A percentile compares a stretch with the other conserved stretches of the same genome.
Evolutionary conservation across 2,329 filamentous ascomycete genomes (phyloP).

Genomic region (Septoria petroselini): DNA sequence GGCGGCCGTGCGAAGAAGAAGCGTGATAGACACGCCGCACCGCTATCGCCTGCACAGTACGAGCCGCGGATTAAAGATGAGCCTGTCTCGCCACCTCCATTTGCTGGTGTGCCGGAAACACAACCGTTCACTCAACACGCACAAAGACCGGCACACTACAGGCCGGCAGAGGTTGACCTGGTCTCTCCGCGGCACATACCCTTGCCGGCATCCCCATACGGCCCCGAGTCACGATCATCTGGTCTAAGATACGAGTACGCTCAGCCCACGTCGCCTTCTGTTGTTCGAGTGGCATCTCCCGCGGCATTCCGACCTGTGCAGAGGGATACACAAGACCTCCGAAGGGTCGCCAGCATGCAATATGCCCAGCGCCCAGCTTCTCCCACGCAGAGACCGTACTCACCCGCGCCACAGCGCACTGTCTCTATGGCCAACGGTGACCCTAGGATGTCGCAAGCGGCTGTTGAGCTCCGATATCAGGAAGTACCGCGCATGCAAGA

Average conservation of each 20-base stretch:
- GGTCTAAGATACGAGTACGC: slow-evolving; percentile 45
- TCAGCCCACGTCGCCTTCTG: slow-evolving; percentile 40
- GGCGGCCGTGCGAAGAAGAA: slow-evolving; percentile 27
- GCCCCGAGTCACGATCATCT: slow-evolving; percentile 38
- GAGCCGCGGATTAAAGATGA: slow-evolving; percentile 61
- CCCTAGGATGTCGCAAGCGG: slow-evolving; percentile 34
- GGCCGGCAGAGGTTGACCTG: slow-evolving; percentile 40
- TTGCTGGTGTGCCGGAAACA: slow-evolving; percentile 42
- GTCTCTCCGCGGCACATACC: slow-evolving; percentile 40
- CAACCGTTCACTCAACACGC: slow-evolving; percentile 37
- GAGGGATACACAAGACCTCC: slow-evolving; percentile 47
- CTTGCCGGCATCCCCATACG: slow-evolving; percentile 45
- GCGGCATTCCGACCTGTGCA: slow-evolving; percentile 38
- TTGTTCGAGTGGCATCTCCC: slow-evolving; percentile 41
- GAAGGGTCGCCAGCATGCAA: slow-evolving; percentile 49
- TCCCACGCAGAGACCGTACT: slow-evolving; percentile 41
- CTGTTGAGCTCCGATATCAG: slow-evolving; percentile 31
- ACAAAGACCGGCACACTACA: slow-evolving; percentile 40
- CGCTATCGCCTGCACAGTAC: slow-evolving; percentile 35
- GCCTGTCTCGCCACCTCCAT: slow-evolving; percentile 59
- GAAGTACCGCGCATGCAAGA: slow-evolving; percentile 36
- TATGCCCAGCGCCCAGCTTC: slow-evolving; percentile 47
- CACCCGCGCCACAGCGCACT: slow-evolving; percentile 42
- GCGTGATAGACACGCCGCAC: slow-evolving; percentile 38
- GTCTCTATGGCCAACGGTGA: slow-evolving; percentile 45